Evolutionary conservation across 768 basidiomycete genomes (phyloP).

Genomic region (Mycena vitilis): DNA sequence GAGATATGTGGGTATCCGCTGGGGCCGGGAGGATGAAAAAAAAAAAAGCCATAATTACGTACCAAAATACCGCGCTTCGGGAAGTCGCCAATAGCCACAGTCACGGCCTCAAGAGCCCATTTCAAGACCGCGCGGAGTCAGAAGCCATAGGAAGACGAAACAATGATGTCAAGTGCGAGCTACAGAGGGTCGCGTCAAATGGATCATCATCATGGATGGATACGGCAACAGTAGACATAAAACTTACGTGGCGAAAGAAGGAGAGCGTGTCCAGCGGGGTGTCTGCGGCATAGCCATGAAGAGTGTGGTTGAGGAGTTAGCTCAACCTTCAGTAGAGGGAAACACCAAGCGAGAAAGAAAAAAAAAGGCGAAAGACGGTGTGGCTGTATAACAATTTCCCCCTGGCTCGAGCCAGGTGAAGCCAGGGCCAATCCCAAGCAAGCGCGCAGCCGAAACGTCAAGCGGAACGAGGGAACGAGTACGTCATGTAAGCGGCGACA

Average conservation of each 20-base stretch:
- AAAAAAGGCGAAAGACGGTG: no score
- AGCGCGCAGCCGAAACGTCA: slow-evolving; percentile 33
- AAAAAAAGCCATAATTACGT: slow-evolving; percentile 36
- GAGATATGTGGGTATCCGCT: slow-evolving; percentile 10
- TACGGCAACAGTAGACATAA: not conserved
- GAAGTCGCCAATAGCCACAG: slow-evolving; percentile 82
- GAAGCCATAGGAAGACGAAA: slow-evolving; percentile 76
- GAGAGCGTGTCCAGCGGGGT: slow-evolving; percentile 74
- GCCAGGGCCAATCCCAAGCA: no score
- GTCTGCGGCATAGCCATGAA: slow-evolving; percentile 68
- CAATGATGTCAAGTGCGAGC: slow-evolving; percentile 80
- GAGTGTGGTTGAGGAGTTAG: slow-evolving; percentile 54
- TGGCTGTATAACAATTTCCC: no score
- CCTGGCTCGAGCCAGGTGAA: no score
- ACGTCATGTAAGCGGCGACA: slow-evolving; percentile 32
- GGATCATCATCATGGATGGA: no score
- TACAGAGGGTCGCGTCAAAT: slow-evolving; percentile 14
- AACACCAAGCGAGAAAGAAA: slow-evolving; percentile 6
- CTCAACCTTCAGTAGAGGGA: not conserved
- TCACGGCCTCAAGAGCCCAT: slow-evolving; percentile 74
- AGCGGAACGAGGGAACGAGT: slow-evolving; percentile 5
- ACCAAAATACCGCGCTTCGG: slow-evolving; percentile 81
- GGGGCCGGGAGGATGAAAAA: slow-evolving; percentile 31
- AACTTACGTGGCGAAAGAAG: slow-evolving; percentile 69
- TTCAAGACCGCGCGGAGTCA: slow-evolving; percentile 76